Conservation (phyloP, 2,329 filamentous ascomycete species). For the Sporothrix brasiliensis region DNA sequence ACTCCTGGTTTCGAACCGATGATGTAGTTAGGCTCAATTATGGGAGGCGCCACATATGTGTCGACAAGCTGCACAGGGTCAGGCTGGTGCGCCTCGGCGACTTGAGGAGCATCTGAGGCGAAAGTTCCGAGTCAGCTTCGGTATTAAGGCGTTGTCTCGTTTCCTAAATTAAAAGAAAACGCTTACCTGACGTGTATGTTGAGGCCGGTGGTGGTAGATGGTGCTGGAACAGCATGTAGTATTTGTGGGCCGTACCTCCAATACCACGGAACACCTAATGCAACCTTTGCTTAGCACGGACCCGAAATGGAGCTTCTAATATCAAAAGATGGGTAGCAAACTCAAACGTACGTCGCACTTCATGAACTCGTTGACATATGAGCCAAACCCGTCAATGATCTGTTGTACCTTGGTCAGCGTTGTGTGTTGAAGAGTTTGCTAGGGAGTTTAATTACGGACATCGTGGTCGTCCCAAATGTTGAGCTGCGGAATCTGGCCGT, state of each 20-base stretch:
- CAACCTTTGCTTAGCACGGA: not conserved
- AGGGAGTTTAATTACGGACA: slow-evolving; percentile 47
- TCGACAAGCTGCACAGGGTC: slow-evolving; percentile 74
- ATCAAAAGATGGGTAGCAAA: not conserved
- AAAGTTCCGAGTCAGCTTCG: not conserved
- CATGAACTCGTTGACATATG: slow-evolving; percentile 94
- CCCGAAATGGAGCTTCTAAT: too few relatives aligned
- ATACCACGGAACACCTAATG: slow-evolving; percentile 81
- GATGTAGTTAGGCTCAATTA: slow-evolving; percentile 72
- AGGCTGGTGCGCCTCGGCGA: not conserved
- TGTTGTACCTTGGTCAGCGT: slow-evolving; percentile 53
- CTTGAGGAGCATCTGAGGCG: slow-evolving; percentile 47
- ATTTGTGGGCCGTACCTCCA: slow-evolving; percentile 92
- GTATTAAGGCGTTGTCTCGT: not conserved
- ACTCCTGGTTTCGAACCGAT: slow-evolving; percentile 74
- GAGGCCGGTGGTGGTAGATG: slow-evolving; percentile 82
- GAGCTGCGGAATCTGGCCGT: slow-evolving; percentile 89
- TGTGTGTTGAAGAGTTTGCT: slow-evolving; percentile 15
- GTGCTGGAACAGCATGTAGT: slow-evolving; percentile 97
- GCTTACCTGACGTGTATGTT: slow-evolving; percentile 76
- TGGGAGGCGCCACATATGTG: slow-evolving; percentile 67
- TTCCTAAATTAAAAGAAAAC: too few relatives aligned
- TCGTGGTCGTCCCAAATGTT: slow-evolving; percentile 99
- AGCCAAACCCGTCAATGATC: slow-evolving; percentile 90
- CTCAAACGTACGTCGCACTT: slow-evolving; percentile 55